Conservation (phyloP, 306 rosid genomes). For the Echinosophora koreensis region DNA sequence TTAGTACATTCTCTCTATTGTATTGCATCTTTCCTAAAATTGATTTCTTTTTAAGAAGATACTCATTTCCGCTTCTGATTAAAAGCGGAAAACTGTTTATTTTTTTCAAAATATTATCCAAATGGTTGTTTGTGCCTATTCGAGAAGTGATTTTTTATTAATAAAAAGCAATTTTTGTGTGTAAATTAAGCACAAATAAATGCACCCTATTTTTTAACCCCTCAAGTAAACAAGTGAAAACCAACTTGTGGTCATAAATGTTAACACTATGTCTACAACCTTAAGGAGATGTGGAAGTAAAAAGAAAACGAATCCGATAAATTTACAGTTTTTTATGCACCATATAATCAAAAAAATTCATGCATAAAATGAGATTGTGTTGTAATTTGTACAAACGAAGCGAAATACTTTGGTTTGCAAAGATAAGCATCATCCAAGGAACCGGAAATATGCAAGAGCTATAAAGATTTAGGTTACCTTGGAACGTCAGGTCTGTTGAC, state of each 20-base stretch:
- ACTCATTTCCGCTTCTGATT: no score
- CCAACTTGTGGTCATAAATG: background rate
- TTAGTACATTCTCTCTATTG: no score
- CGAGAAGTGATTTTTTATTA: no score
- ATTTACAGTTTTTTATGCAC: slow-evolving; percentile 1
- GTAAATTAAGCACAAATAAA: no score
- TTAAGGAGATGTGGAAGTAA: background rate
- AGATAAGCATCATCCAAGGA: slow-evolving; percentile 21
- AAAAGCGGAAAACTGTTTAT: no score
- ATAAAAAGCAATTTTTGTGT: no score
- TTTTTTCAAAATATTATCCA: no score
- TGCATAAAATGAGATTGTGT: slow-evolving; percentile 1
- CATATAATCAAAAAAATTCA: slow-evolving; percentile 31
- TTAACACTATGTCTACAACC: background rate
- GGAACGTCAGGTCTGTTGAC: slow-evolving; percentile 76
- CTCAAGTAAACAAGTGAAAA: slow-evolving; percentile 16
- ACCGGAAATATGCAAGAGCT: slow-evolving; percentile 24
- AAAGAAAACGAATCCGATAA: slow-evolving; percentile 20
- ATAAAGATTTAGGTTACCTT: slow-evolving; percentile 63
- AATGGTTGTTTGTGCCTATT: no score
- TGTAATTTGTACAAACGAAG: slow-evolving; percentile 12
- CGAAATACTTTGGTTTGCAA: slow-evolving; percentile 27
- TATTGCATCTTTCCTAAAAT: no score
- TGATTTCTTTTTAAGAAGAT: no score
- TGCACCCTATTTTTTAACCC: background rate